Conservation (phyloP, 2,329 filamentous ascomycete genomes). For the Alternaria gansuensis region DNA sequence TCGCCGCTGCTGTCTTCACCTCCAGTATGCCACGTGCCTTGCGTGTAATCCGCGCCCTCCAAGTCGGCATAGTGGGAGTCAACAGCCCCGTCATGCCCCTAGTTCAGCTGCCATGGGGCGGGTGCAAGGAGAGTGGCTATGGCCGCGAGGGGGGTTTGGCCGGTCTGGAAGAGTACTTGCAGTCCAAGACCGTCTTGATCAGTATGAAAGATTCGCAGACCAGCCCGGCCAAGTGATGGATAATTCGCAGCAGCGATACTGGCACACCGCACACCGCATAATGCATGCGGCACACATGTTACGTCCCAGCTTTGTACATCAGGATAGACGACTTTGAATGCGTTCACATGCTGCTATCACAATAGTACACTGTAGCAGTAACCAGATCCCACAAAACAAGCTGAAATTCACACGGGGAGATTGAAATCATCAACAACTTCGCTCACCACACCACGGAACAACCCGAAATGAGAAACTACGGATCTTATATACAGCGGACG, state of each 20-base stretch:
- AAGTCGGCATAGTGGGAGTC: slow-evolving; percentile 33
- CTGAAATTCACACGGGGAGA: no score
- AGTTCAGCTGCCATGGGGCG: slow-evolving; percentile 9
- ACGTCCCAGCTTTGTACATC: no score
- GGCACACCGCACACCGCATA: background rate
- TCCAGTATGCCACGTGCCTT: slow-evolving; percentile 25
- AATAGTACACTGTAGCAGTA: no score
- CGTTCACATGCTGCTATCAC: background rate
- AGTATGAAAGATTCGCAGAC: slow-evolving; percentile 3
- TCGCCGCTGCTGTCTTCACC: slow-evolving; percentile 28
- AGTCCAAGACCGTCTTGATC: slow-evolving; percentile 10
- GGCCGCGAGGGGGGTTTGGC: slow-evolving; percentile 3
- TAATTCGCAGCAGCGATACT: background rate
- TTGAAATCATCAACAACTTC: no score
- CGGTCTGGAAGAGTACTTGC: slow-evolving; percentile 7
- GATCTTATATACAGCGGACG: background rate
- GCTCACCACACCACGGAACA: background rate
- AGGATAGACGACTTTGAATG: background rate
- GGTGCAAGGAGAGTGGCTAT: slow-evolving; percentile 9
- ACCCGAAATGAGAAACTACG: background rate
- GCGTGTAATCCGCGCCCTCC: slow-evolving; percentile 28
- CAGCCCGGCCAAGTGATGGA: background rate
- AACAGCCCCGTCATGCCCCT: slow-evolving; percentile 16
- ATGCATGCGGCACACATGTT: background rate
- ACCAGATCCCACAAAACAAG: no score